phyloP scores from a whole-genome alignment of 2,329 filamentous ascomycete species.

The Fusarium paranaense region DNA sequence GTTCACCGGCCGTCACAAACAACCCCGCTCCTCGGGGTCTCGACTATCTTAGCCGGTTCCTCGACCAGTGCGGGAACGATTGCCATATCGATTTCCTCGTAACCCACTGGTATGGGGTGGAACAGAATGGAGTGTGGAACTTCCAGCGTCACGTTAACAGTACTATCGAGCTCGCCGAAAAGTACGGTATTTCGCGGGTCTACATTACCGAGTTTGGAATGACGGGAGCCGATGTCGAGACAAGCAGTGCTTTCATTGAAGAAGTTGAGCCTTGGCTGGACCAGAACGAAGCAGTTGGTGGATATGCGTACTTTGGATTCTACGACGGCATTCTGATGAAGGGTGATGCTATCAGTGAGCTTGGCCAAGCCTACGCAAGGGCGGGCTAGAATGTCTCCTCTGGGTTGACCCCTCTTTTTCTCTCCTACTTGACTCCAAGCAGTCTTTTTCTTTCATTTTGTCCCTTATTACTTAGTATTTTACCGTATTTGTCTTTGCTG shows the following conservation, averaged over 20 bases:
- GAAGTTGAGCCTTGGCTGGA: not conserved
- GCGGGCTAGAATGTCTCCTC: not conserved
- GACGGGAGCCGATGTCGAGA: not conserved
- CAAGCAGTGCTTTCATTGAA: not conserved
- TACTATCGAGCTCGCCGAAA: not conserved
- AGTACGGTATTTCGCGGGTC: not conserved
- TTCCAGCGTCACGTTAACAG: not conserved
- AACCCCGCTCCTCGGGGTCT: not conserved
- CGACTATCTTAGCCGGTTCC: not conserved
- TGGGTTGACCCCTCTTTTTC: not conserved
- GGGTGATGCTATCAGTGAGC: not conserved
- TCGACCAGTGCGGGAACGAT: not conserved
- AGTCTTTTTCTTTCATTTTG: not conserved
- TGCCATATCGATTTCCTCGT: not conserved
- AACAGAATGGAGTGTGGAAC: not conserved
- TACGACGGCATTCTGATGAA: not conserved
- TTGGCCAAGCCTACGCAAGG: not conserved
- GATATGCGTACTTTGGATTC: not conserved
- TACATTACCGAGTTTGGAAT: not conserved
- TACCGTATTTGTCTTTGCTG: not conserved
- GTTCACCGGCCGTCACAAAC: not conserved
- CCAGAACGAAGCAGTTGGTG: not conserved
- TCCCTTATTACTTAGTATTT: not conserved
- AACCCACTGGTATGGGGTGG: not conserved
- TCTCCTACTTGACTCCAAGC: not conserved